Conservation (phyloP, 495 filamentous ascomycete species). For the Aspergillus carlsbadensis region DNA sequence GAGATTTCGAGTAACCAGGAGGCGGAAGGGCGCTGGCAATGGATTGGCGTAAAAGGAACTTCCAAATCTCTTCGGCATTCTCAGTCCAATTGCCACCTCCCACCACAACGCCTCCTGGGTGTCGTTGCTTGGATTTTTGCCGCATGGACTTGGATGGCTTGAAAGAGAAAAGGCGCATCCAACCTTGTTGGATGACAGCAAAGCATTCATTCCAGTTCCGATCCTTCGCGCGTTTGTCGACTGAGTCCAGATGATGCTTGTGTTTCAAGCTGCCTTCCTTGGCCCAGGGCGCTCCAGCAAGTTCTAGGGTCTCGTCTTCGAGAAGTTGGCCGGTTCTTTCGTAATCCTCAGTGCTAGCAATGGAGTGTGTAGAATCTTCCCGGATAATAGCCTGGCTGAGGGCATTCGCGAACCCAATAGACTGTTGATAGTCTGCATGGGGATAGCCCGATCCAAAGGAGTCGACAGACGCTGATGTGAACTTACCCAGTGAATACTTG, state of each 20-base stretch:
- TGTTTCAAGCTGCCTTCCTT: conserved; percentile 96
- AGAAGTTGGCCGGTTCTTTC: conserved; percentile 67
- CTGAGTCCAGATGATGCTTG: conserved; percentile 89
- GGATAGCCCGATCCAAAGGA: conserved; percentile 78
- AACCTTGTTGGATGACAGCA: conserved; percentile 97
- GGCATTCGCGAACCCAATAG: conserved; percentile 96
- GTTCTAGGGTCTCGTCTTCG: conserved; percentile 87
- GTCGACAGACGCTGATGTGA: conserved; percentile 87
- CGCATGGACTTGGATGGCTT: conserved; percentile 70
- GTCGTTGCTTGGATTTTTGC: conserved; percentile 60
- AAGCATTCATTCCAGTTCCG: conserved; percentile 94
- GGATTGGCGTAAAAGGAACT: conserved; percentile 87
- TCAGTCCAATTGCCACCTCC: conserved; percentile 97
- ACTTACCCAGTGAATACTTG: conserved; percentile 84
- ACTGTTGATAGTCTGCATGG: conserved; percentile 86
- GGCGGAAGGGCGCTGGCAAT: conserved; percentile 87
- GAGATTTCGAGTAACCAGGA: conserved; percentile 86
- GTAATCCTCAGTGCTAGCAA: conserved; percentile 47
- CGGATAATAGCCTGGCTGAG: conserved; percentile 95
- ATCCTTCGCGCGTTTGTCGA: conserved; percentile 89
- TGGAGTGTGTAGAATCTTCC: conserved; percentile 69
- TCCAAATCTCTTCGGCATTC: conserved; percentile 82
- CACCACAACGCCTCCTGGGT: conserved; percentile 64
- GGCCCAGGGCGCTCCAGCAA: conserved; percentile 92
- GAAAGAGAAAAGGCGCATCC: conserved; percentile 93